Base-by-base conservation (phyloP, 2,329 filamentous ascomycete genomes). In the Colletotrichum gloeosporioides region DNA sequence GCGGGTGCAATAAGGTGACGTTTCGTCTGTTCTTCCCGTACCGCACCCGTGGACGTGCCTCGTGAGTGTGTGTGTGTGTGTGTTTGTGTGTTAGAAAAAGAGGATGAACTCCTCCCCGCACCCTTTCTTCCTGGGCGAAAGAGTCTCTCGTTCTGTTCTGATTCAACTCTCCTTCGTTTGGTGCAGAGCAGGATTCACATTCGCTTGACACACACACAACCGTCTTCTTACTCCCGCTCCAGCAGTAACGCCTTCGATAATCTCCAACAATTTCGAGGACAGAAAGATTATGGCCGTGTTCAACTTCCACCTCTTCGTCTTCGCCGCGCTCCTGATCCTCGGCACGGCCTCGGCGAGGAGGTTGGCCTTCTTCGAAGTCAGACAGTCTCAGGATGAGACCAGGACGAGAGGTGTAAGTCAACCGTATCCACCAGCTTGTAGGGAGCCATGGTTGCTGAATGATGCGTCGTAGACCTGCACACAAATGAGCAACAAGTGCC, bases 401-500 rank as follows among this genome's bases (percentile, higher is more conserved):
- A 62, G 70, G 32, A 73, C 64, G 63, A 73, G 64, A 36, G 73
- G 73, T 39, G 73, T 76, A 64, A 69, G 70, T 73, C 31, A 4
- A 22, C 49, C 15, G 7, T 39, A 22, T 3, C 9, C 10, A n/a
- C 29, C 22, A 29, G n/a, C 6, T 3, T n/a, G 4, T 12, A 7
- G 31, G 15, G 7, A 15, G 22, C 12, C 8, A 9, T 25, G 13
- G 18, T 44, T 69, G 57, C 73, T 16, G 25, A 15, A 18, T 6
- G 32, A 16, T n/a, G 10, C 6, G 13, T 31, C 27, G 4, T 29
- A 76, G 73, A 76, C 27, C 31, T 76, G 73, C 44, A 73, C 59
- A 18, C 73, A 76, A 36, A 76, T 65, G 73, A 76, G 57, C 49
- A 76, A 76, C 70, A 76, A 76, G 39, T 76, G 73, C 59, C 72